phyloP scores from a whole-genome alignment of 2,329 filamentous ascomycete genomes.

The Hymenoscyphus albidus region DNA sequence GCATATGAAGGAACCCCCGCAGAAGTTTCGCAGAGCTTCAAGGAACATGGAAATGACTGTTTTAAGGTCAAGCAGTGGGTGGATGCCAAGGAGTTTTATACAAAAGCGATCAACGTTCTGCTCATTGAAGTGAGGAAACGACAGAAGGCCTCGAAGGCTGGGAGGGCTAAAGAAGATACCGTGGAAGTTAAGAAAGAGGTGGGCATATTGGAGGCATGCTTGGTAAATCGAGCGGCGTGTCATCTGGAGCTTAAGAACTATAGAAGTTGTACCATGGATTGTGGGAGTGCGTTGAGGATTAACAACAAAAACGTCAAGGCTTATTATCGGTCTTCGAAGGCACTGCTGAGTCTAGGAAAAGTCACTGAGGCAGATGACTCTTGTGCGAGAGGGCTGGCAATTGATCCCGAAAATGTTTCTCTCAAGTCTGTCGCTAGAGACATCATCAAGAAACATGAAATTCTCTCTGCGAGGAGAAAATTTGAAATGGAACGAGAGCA shows the following conservation, averaged over 20 bases:
- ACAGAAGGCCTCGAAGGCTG: conserved; percentile 33
- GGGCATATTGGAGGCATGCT: conserved; percentile 67
- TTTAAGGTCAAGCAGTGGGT: conserved; percentile 69
- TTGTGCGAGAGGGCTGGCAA: conserved; percentile 65
- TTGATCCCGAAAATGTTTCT: conserved; percentile 68
- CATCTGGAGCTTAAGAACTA: conserved; percentile 88
- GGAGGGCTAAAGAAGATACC: conserved; percentile 45
- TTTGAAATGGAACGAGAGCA: conserved; percentile 54
- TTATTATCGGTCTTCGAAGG: conserved; percentile 77
- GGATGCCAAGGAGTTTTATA: conserved; percentile 89
- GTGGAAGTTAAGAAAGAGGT: conserved; percentile 49
- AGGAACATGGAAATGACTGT: conserved; percentile 87
- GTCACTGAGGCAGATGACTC: conserved; percentile 77
- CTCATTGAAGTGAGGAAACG: conserved; percentile 58
- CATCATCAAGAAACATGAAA: conserved; percentile 55
- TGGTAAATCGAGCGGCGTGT: conserved; percentile 85
- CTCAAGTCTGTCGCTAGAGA: conserved; percentile 60
- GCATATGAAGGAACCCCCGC: conserved; percentile 88
- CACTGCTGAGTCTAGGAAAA: conserved; percentile 75
- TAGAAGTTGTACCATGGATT: conserved; percentile 80
- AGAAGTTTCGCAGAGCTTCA: conserved; percentile 80
- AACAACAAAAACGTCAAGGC: conserved; percentile 85
- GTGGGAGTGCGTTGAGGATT: conserved; percentile 71
- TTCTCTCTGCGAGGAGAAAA: conserved; percentile 52
- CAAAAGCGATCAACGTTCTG: conserved; percentile 75